Base-by-base conservation (phyloP, 2,329 filamentous ascomycete species). In the Penicillium sp. region DNA sequence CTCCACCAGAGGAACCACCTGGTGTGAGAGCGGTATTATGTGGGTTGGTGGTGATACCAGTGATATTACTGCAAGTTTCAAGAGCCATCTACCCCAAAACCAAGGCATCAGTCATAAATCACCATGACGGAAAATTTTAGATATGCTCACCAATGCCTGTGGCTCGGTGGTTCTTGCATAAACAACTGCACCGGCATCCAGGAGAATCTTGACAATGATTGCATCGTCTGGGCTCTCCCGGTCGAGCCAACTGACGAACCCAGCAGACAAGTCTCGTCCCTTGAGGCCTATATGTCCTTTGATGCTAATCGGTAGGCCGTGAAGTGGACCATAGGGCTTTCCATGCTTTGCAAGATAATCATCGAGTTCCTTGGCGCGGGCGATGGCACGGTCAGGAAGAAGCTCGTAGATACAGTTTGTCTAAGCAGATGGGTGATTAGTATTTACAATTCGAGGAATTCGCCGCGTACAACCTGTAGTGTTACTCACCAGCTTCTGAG, bases 261-360 rank as follows among this genome's bases (percentile, higher is more conserved):
- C 69, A 13, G 61, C 61, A 47, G 66, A 69, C 6, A 60, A 36
- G 16, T 62, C 63, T 23, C 68, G 50, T 29, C 57, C 68, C 59
- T 68, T 64, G 49, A 72, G 63, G 2, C 58, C 60, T 33, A 68
- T 47, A 52, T 69, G 66, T 40, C 63, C 70, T 50, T 72, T 81
- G 25, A 79, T 72, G 51, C 76, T 79, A 40, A 81, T 82, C 0
- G 83, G 84, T 2, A 86, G 68, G 21, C 80, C 81, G 58, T 82
- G 80, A 0, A 83, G 69, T 2, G 84, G 82, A 0, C 84, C 84
- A 1, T 80, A 65, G 0, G 79, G 71, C 57, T 67, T 70, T 3
- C 68, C 70, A 49, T 64, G 57, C 47, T 59, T 54, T 15, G 48
- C 53, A 8, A 68, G 39, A 49, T 78, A 73, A 0, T 70, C 65